Evolutionary conservation across 345 rosid genomes (phyloP), one percentile per base, ranked within the genome.

Genomic region (Brassica carinata): DNA sequence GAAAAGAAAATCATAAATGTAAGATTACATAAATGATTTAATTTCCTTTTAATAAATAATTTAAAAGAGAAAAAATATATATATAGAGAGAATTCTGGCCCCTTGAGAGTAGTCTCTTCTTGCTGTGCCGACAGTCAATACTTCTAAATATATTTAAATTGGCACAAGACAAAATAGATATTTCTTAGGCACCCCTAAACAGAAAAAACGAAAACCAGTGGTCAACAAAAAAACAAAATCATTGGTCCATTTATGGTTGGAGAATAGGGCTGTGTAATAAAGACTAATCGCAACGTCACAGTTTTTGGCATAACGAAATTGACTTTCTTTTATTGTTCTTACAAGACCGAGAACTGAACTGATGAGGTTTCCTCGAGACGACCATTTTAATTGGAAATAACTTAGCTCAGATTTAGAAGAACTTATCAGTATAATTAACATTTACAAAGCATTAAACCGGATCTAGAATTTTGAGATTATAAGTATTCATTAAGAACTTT

Each of bases 91-190:
- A 69, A 63, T 7, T 5, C 7, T 78, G 51, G 64, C 75, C 71
- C 65, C 57, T 4, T 30, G 53, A n/a, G 45, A 53, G 59, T 48
- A 59, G 77, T 51, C 72, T 77, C 66, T 29, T 38, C 68, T 57
- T 72, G 67, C 55, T 64, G 33, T 78, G 67, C 73, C 82, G 82
- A 79, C 77, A 72, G 68, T 57, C 67, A 62, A 5, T 69, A 13
- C 55, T 23, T 27, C 5, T 71, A 45, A 10, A 45, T 45, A 11
- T 45, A 43, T 45, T 45, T 45, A 45, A 67, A 40, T 40, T 40
- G 17, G 53, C n/a, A 73, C 38, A 66, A 29, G 3, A 27, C 45
- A 63, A 73, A 72, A 72, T 23, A 72, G 72, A 78, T 72, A 72
- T 78, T 78, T 64, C 62, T 62, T 1, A 36, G 30, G 40, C 29